Evolutionary conservation across 768 basidiomycete species (phyloP), one percentile per base, ranked within the genome.

Genomic region (Lactarius sanguifluus): DNA sequence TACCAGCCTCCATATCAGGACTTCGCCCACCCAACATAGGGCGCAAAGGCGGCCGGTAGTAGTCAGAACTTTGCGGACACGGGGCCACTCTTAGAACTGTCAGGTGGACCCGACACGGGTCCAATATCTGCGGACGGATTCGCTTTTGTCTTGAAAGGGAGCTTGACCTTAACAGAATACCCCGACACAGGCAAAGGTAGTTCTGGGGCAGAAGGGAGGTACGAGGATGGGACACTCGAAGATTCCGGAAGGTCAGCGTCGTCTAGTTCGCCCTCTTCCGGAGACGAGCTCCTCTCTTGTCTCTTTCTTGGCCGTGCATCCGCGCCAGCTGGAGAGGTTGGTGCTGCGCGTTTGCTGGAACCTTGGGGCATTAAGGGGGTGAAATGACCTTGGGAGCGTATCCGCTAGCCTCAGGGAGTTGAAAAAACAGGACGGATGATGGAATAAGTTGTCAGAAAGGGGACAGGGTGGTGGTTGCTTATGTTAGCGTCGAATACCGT

Each of bases 221-320:
- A 64, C 28, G 71, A 57, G 20, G 62, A 63, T 52, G 71, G 65
- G 60, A 74, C 64, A 28, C 50, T 43, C 59, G 68, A 64, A 41
- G 72, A 67, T 32, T 71, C 67, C 41, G 74, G 69, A 25, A 72
- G 69, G 64, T 69, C 72, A 50, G 75, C 78, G 74, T 92, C 90
- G 76, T 91, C 90, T 58, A 93, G 78, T 71, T 93, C 91, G 66
- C 91, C 91, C 74, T 93, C 91, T 76, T 93, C 91, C 59, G 90
- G 90, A 59, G 66, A 67, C 1, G 90, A 81, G 1, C 77, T 88
- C 2, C 87, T 82, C 10, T 81, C 79, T 23, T 74, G 78, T 54
- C 88, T 81, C 73, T 92, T 91, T 6, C 75, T 43, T 12, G 83
- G 80, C 59, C 88, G 81, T 45, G 77, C 75, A 65, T 79, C 77